Percentiles rank a stretch among this genome's conserved stretches.
Conservation (phyloP, 108 stramenopile genomes). For the Cyclotella sp. region DNA sequence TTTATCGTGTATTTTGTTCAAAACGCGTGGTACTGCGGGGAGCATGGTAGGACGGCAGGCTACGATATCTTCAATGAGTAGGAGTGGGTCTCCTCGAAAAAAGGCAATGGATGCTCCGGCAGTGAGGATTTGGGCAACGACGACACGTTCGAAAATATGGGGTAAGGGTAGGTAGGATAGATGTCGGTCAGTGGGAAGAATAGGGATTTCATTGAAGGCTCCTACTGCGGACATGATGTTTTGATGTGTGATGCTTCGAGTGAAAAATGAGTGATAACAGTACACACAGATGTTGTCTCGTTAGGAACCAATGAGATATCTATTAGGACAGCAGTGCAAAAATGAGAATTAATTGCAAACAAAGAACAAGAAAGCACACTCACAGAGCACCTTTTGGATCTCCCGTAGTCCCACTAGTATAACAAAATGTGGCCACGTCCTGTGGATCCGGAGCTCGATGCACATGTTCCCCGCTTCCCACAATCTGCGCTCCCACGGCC, state of each 20-base stretch:
- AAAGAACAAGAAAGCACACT: background rate
- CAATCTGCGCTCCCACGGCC: conserved; percentile 73
- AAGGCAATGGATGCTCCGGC: conserved; percentile 88
- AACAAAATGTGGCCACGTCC: conserved; percentile 73
- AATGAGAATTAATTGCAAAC: background rate
- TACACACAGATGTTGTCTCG: too few species aligned
- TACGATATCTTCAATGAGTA: conserved; percentile 86
- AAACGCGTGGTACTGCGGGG: conserved; percentile 92
- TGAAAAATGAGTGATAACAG: background rate
- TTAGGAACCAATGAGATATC: too few species aligned
- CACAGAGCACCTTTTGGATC: conserved; percentile 90
- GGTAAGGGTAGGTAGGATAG: conserved; percentile 95
- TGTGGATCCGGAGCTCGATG: conserved; percentile 71
- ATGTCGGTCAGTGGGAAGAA: conserved; percentile 83
- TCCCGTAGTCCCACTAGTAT: conserved; percentile 55
- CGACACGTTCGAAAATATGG: conserved; percentile 94
- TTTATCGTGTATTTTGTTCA: conserved; percentile 96
- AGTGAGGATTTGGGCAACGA: conserved; percentile 64
- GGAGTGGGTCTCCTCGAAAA: conserved; percentile 82
- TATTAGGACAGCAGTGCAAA: too few species aligned
- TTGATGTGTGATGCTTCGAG: conserved; percentile 74
- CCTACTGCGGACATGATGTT: conserved; percentile 79
- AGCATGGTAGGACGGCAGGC: conserved; percentile 92
- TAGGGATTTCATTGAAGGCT: conserved; percentile 43
- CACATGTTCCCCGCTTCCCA: conserved; percentile 63